These are phyloP conservation scores for Cornus kousa DNA, from an alignment of 148 eudicot species.

Conservation along the genomic window DNA sequence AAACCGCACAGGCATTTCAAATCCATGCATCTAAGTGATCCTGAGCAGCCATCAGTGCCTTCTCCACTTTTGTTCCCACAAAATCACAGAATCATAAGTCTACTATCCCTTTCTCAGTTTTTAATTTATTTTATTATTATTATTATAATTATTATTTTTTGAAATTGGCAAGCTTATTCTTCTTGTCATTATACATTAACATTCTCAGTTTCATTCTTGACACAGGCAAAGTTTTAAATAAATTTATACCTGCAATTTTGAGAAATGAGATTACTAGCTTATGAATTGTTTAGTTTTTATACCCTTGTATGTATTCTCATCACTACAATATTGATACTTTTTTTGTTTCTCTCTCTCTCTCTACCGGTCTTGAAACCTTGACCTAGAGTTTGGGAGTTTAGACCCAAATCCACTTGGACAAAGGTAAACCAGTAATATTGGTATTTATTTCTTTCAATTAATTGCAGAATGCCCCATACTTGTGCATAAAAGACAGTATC, in stretches of 20 bases:
- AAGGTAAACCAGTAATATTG: too few relatives aligned
- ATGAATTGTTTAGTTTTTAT: not conserved
- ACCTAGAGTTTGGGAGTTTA: too few relatives aligned
- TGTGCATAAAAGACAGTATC: constrained; percentile 90
- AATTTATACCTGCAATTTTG: not conserved
- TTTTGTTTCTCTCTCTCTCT: too few relatives aligned
- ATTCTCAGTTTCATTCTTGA: not conserved
- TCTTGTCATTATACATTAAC: not conserved
- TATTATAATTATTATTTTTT: too few relatives aligned
- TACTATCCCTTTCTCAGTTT: constrained; percentile 93
- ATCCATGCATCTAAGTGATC: constrained; percentile 79
- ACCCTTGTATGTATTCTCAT: not conserved
- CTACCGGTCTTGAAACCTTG: too few relatives aligned
- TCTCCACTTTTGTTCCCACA: constrained; percentile 92
- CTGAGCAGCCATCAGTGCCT: constrained; percentile 79
- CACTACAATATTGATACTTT: too few relatives aligned
- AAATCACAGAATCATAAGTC: constrained; percentile 97
- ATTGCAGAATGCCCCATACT: constrained; percentile 87
- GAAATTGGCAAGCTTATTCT: not conserved
- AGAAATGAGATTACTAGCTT: not conserved
- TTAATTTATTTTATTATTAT: too few relatives aligned
- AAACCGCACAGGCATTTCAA: constrained; percentile 78
- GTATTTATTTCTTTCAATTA: constrained; percentile 9
- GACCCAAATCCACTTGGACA: too few relatives aligned
- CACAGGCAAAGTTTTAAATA: not conserved